Evolutionary conservation across 2,329 filamentous ascomycete genomes (phyloP).

Genomic region (Epichloe glyceriae): DNA sequence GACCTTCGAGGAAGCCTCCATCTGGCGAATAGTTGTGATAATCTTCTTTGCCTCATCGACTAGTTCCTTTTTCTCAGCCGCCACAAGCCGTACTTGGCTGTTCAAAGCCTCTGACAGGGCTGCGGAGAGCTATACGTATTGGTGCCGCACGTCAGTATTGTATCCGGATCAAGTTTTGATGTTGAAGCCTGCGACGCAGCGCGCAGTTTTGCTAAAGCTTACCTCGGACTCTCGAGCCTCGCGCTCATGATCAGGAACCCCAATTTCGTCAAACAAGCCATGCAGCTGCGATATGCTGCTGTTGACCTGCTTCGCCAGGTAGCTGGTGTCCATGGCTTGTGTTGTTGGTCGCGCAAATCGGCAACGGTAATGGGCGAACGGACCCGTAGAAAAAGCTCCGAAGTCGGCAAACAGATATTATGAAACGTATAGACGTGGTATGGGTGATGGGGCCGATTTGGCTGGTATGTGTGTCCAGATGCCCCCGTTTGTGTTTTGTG

Average conservation of each 20-base stretch:
- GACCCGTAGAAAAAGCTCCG: background rate
- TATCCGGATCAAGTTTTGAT: too few species aligned
- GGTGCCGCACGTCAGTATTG: background rate
- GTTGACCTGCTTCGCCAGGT: constrained; percentile 88
- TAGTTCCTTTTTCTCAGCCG: constrained; percentile 78
- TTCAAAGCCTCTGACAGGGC: constrained; percentile 86
- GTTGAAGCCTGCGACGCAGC: too few species aligned
- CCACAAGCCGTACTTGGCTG: constrained; percentile 75
- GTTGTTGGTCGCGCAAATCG: background rate
- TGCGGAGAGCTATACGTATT: constrained; percentile 57
- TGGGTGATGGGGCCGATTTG: background rate
- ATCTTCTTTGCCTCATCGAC: constrained; percentile 80
- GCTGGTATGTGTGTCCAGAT: background rate
- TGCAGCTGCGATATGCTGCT: constrained; percentile 88
- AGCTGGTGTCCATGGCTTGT: constrained; percentile 68
- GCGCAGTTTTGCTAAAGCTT: background rate
- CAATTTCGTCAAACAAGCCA: constrained; percentile 93
- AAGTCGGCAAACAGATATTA: background rate
- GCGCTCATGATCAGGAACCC: constrained; percentile 84
- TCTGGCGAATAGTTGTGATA: constrained; percentile 78
- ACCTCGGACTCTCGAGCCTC: constrained; percentile 85
- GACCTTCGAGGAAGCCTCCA: constrained; percentile 85
- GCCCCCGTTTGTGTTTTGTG: background rate
- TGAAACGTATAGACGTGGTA: background rate
- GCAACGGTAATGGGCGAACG: background rate